Evolutionary conservation across 106 monocot genomes (phyloP).

Genomic region (Narthecium ossifragum): DNA sequence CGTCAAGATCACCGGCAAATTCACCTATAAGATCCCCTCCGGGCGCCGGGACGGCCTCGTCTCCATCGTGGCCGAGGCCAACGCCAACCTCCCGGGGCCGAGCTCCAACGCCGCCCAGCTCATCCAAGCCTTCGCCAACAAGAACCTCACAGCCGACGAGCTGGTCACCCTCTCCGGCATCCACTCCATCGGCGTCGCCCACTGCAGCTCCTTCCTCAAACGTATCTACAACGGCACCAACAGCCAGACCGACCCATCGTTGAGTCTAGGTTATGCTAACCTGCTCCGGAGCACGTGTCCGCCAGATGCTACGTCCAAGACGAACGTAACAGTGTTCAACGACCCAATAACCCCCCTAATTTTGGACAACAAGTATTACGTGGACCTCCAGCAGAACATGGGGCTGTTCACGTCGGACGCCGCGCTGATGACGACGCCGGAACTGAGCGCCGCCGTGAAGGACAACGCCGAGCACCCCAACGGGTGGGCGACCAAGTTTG

Average conservation of each 20-base stretch:
- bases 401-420: constrained; percentile 5
- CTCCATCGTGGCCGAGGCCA: constrained; percentile 12
- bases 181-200: constrained; percentile 9
- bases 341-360: background rate
- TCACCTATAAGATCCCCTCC: constrained; percentile 18
- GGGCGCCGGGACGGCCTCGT: constrained; percentile 40
- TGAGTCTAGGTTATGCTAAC: background rate
- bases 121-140: constrained; percentile 15
- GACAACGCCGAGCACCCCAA: background rate
- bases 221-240: background rate
- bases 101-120: constrained; percentile 19
- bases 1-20: constrained; percentile 15
- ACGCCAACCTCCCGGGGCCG: constrained; percentile 29
- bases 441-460: background rate
- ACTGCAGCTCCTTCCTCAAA: constrained; percentile 2
- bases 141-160: constrained; percentile 22
- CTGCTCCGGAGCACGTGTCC: background rate
- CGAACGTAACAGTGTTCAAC: background rate
- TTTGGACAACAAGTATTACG: background rate
- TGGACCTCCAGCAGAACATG: background rate
- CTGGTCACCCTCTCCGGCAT: constrained; percentile 38
- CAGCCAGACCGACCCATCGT: background rate
- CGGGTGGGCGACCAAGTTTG: background rate
- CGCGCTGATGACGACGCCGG: background rate
- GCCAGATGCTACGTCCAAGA: background rate